phyloP scores from a whole-genome alignment of 495 filamentous ascomycete species.

The Aspergillus biplanus region DNA sequence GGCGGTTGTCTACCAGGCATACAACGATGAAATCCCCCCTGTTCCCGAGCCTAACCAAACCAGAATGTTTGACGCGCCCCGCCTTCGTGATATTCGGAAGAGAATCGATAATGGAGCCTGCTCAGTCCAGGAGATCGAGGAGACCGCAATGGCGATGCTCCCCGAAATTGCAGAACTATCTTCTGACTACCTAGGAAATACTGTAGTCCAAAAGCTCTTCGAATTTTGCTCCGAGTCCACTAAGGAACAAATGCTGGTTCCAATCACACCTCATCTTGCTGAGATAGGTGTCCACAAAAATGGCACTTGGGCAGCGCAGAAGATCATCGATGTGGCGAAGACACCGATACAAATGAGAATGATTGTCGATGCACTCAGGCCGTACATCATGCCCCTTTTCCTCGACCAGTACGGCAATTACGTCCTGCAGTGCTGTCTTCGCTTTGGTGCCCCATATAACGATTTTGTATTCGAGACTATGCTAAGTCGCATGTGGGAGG shows the following conservation, averaged over 20 bases:
- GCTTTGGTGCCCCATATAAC: constrained; percentile 86
- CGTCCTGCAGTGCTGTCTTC: constrained; percentile 92
- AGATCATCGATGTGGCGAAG: constrained; percentile 96
- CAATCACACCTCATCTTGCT: constrained; percentile 88
- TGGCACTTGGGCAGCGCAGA: constrained; percentile 98
- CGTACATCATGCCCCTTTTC: constrained; percentile 88
- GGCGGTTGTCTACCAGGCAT: constrained; percentile 73
- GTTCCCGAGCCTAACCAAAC: constrained; percentile 88
- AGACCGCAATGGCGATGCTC: constrained; percentile 88
- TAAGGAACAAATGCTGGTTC: constrained; percentile 86
- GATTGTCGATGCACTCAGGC: constrained; percentile 80
- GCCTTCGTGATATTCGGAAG: constrained; percentile 94
- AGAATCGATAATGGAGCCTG: constrained; percentile 93
- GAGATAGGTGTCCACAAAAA: constrained; percentile 99
- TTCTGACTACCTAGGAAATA: constrained; percentile 96
- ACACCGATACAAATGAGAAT: constrained; percentile 80
- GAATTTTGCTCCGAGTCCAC: constrained; percentile 90
- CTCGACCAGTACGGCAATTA: constrained; percentile 99
- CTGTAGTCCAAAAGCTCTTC: constrained; percentile 98
- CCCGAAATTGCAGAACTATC: constrained; percentile 93
- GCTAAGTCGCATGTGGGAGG: constrained; percentile 93
- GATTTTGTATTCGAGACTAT: constrained; percentile 98
- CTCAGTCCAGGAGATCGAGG: constrained; percentile 84
- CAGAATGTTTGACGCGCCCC: constrained; percentile 90
- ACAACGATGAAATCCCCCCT: constrained; percentile 83